Base-by-base conservation (phyloP, 2,329 filamentous ascomycete species). In the Monilinia aucupariae region DNA sequence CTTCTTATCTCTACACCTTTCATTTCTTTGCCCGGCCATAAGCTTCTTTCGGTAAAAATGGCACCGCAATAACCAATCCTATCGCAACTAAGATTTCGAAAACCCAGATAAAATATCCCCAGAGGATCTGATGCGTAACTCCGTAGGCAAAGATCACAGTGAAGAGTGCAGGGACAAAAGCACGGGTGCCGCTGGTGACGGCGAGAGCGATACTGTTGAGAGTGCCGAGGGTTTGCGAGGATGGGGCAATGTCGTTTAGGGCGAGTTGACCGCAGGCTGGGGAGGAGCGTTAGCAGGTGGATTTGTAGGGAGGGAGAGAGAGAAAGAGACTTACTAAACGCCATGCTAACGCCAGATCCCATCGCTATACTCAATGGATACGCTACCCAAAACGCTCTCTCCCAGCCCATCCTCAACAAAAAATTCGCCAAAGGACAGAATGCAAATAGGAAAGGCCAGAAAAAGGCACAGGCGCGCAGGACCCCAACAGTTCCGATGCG, bases 211-310 rank as follows among this genome's bases (percentile, higher is more conserved):
- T 69, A 0, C 87, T 86, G 68, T 93, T 93, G 34, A 94, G 76
- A 0, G 85, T 91, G 0, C 87, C 89, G 12, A 93, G 77, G 0
- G 85, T 82, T 49, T 79, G 78, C 1, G 84, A 81, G 12, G 80
- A 84, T 0, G 90, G 90, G 0, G 86, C 81, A 2, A 89, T 83
- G 64, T 92, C 88, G 73, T 93, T 93, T 39, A 93, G 71, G 0
- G 85, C 85, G 10, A 93, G 83, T 77, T 92, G 89, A 0, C 87
- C 81, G 1, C 80, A 85, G 0, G 88, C 92, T 71, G 89, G 81
- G 78, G 13, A 7, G 2, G 8, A 25, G 4, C 17, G 20, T 51
- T 20, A 50, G 20, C 5, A 22, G 13, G 4, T 20, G 15, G 30
- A 4, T 25, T 27, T 25, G 1, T 45, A 22, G 49, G 20, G 12